Evolutionary conservation across 176 grass and related monocot genomes (phyloP).

Genomic region (Aegilops umbellulata): DNA sequence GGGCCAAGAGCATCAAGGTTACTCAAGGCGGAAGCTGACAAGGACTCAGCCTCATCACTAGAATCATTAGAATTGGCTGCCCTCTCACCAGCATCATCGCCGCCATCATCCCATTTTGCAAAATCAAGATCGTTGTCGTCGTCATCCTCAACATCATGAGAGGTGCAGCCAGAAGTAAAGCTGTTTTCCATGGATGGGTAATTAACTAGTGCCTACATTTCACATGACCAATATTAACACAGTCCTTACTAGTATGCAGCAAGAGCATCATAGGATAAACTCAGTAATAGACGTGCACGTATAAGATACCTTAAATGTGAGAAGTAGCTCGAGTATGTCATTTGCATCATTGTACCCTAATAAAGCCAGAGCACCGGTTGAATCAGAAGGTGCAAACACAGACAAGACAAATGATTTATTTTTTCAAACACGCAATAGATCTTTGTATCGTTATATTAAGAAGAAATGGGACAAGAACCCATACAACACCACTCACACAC

Average conservation of each 20-base stretch:
- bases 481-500: too few relatives aligned
- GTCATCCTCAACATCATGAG: background rate
- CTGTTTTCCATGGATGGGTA: conserved; percentile 3
- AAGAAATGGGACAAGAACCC: too few relatives aligned
- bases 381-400: conserved; percentile 1
- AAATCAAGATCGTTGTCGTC: conserved; percentile 12
- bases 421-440: too few relatives aligned
- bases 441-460: too few relatives aligned
- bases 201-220: conserved; percentile 53
- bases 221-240: conserved; percentile 11
- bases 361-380: conserved; percentile 21
- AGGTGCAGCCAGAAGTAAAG: background rate
- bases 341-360: conserved; percentile 59
- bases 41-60: background rate
- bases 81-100: conserved; percentile 16
- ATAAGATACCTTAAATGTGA: conserved; percentile 47
- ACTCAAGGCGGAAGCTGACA: background rate
- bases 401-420: background rate
- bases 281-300: background rate
- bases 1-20: background rate
- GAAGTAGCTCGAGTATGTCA: conserved; percentile 52
- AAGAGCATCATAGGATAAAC: background rate
- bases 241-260: background rate
- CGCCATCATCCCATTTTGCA: conserved; percentile 34
- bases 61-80: background rate